A percentile compares a stretch with the other conserved stretches of the same genome.
Evolutionary conservation across 2,329 filamentous ascomycete genomes (phyloP).

Genomic region (Penicillium paneum): DNA sequence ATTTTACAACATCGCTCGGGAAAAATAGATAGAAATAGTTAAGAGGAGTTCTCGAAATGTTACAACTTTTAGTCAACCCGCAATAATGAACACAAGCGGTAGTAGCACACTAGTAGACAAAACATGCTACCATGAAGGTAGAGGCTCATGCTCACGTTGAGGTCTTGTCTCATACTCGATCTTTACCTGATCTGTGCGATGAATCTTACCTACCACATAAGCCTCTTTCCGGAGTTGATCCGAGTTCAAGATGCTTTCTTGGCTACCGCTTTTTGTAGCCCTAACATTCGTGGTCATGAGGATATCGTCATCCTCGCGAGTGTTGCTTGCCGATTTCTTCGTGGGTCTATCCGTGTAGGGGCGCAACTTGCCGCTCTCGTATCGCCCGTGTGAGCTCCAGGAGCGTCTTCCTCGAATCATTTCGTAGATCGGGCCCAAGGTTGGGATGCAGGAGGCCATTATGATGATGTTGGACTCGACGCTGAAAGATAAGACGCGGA

Average conservation of each 20-base stretch:
- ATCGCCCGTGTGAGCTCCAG: slow-evolving; percentile 14
- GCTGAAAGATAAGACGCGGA: slow-evolving; percentile 4
- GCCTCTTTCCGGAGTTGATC: background rate
- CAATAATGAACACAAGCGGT: background rate
- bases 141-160: background rate
- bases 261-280: slow-evolving; percentile 1
- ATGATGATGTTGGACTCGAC: slow-evolving; percentile 36
- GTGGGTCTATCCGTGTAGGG: background rate
- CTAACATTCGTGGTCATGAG: background rate
- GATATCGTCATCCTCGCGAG: background rate
- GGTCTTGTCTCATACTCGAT: slow-evolving; percentile 19
- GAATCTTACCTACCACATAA: slow-evolving; percentile 14
- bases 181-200: slow-evolving; percentile 20
- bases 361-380: background rate
- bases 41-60: background rate
- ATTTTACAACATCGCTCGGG: too few relatives aligned
- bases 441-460: slow-evolving; percentile 38
- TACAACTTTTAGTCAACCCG: background rate
- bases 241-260: slow-evolving; percentile 21
- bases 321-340: background rate
- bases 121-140: background rate
- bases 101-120: background rate
- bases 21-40: background rate
- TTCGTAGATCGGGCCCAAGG: slow-evolving; percentile 33
- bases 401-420: slow-evolving; percentile 19